A percentile compares a stretch with the other conserved stretches of the same genome.
phyloP scores from a whole-genome alignment of 2,329 filamentous ascomycete species.

The Epicoccum nigrum region DNA sequence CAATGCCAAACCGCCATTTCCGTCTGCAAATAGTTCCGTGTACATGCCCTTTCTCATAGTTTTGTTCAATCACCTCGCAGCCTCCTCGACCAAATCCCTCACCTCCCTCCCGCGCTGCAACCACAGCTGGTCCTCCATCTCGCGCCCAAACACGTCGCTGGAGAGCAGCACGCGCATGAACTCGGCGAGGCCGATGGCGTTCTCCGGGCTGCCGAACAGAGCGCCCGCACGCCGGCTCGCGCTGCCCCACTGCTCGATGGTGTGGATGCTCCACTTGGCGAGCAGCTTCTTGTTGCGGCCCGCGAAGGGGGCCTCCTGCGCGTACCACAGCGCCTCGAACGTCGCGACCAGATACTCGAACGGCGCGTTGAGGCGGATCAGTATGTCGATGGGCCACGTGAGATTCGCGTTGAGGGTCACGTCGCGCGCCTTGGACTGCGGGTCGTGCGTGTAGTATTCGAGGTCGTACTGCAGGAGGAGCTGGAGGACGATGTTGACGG shows the following conservation, averaged over 20 bases:
- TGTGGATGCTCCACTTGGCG: conserved; percentile 66
- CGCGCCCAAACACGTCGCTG: conserved; percentile 47
- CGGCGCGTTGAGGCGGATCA: conserved; percentile 67
- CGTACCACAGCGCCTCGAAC: conserved; percentile 71
- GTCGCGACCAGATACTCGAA: conserved; percentile 67
- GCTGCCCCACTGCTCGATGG: conserved; percentile 66
- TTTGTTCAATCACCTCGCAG: conserved; percentile 25
- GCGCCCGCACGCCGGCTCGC: conserved; percentile 60
- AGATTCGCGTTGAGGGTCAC: conserved; percentile 36
- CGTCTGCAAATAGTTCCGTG: not conserved
- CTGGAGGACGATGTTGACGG: conserved; percentile 52
- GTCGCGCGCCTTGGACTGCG: conserved; percentile 19
- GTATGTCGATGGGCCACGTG: conserved; percentile 69
- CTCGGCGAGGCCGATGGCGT: conserved; percentile 54
- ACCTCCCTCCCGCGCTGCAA: conserved; percentile 37
- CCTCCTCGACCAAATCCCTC: conserved; percentile 36
- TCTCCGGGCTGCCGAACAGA: conserved; percentile 66
- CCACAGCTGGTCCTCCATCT: conserved; percentile 46
- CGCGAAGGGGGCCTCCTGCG: conserved; percentile 68
- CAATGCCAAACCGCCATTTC: conserved; percentile 14
- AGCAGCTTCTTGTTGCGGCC: conserved; percentile 62
- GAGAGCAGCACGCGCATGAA: conserved; percentile 51
- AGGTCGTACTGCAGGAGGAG: conserved; percentile 50
- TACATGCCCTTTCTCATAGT: not conserved
- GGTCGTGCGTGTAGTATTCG: conserved; percentile 57